Evolutionary conservation across 1,284 basidiomycete species (phyloP).

Genomic region (Somion occarium): DNA sequence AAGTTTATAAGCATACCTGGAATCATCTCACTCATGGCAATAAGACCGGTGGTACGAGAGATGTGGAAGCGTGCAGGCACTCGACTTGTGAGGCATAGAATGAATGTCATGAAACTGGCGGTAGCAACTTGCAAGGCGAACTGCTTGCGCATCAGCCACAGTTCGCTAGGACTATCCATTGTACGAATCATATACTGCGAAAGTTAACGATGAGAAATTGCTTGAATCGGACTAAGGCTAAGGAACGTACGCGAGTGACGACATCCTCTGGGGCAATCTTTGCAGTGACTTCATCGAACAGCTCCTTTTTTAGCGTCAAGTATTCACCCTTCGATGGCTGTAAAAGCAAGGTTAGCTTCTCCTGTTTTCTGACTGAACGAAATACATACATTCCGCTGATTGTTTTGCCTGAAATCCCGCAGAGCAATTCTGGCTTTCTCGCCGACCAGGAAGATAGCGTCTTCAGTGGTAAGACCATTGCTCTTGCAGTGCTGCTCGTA

Average conservation of each 20-base stretch:
- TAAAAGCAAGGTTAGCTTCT: slow-evolving; percentile 1
- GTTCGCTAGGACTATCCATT: slow-evolving; percentile 81
- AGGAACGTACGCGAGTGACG: slow-evolving; percentile 66
- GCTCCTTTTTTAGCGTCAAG: slow-evolving; percentile 77
- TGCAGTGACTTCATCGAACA: slow-evolving; percentile 84
- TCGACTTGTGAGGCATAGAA: slow-evolving; percentile 83
- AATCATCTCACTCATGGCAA: slow-evolving; percentile 88
- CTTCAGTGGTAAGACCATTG: slow-evolving; percentile 79
- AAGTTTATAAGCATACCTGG: slow-evolving; percentile 60
- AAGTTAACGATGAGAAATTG: not conserved
- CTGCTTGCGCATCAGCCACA: slow-evolving; percentile 98
- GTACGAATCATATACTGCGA: slow-evolving; percentile 83
- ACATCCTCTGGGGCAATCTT: slow-evolving; percentile 94
- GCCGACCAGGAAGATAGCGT: slow-evolving; percentile 80
- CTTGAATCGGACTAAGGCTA: not conserved
- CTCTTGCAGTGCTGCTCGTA: slow-evolving; percentile 88
- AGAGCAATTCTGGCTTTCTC: slow-evolving; percentile 78
- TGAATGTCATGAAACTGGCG: slow-evolving; percentile 90
- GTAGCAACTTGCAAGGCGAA: slow-evolving; percentile 90
- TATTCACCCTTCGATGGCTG: slow-evolving; percentile 68
- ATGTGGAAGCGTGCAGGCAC: slow-evolving; percentile 85
- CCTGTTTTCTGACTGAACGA: not conserved
- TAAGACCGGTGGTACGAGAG: slow-evolving; percentile 83
- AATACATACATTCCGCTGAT: slow-evolving; percentile 43
- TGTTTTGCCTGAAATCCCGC: slow-evolving; percentile 50